Evolutionary conservation across 2,329 filamentous ascomycete species (phyloP).

Genomic region (Lachnellula willkommii): DNA sequence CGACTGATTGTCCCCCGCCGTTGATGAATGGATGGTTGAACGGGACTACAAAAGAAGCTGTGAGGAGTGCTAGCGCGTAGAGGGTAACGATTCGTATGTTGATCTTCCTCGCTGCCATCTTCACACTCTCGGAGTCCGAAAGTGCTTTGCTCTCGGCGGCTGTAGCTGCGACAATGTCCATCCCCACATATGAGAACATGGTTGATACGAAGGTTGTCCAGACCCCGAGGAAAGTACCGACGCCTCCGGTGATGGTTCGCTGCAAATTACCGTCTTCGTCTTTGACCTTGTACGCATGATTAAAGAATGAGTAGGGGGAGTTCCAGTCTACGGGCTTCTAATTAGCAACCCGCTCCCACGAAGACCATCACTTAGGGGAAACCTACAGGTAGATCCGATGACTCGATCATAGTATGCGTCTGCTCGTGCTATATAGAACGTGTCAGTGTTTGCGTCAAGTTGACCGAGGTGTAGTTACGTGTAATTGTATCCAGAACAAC

Average conservation of each 20-base stretch:
- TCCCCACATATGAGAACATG: slow-evolving; percentile 36
- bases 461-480: slow-evolving; percentile 25
- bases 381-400: slow-evolving; percentile 34
- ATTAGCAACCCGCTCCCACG: not conserved
- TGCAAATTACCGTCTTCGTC: slow-evolving; percentile 29
- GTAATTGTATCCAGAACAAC: slow-evolving; percentile 35
- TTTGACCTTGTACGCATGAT: slow-evolving; percentile 30
- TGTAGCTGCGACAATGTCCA: slow-evolving; percentile 37
- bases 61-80: slow-evolving; percentile 26
- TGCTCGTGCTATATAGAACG: slow-evolving; percentile 27
- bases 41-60: slow-evolving; percentile 34
- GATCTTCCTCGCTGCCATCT: slow-evolving; percentile 38
- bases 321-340: slow-evolving; percentile 29
- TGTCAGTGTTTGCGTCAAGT: not conserved
- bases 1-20: slow-evolving; percentile 34
- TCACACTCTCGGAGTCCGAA: slow-evolving; percentile 36
- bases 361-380: not conserved
- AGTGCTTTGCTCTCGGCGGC: slow-evolving; percentile 35
- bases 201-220: slow-evolving; percentile 37
- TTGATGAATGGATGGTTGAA: slow-evolving; percentile 37
- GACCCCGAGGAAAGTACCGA: slow-evolving; percentile 36
- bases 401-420: slow-evolving; percentile 35
- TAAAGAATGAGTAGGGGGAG: slow-evolving; percentile 37
- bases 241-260: slow-evolving; percentile 30
- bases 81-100: slow-evolving; percentile 34